A percentile compares a stretch with the other conserved stretches of the same genome.
Evolutionary conservation across 768 basidiomycete genomes (phyloP).

Genomic region (Auricularia heimuer): DNA sequence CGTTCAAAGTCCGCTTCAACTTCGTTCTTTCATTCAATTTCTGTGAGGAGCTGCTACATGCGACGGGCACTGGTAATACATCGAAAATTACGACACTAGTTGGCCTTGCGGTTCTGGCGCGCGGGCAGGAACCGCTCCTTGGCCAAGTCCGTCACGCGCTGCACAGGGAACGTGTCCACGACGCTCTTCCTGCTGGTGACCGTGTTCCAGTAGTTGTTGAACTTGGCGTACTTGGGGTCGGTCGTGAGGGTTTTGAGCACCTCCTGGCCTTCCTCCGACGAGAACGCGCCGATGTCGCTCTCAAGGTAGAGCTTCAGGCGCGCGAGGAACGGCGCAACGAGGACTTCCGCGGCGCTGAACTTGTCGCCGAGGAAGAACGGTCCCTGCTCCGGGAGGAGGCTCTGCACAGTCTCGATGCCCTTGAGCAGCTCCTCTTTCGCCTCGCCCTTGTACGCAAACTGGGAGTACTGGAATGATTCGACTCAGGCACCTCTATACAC

Average conservation of each 20-base stretch:
- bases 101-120: no score
- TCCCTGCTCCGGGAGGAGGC: constrained; percentile 37
- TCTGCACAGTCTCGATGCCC: constrained; percentile 40
- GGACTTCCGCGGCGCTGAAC: constrained; percentile 56
- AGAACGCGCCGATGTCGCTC: constrained; percentile 44
- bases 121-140: not conserved
- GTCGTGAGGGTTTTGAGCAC: constrained; percentile 31
- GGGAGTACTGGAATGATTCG: constrained; percentile 16
- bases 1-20: not conserved
- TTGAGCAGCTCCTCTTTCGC: constrained; percentile 31
- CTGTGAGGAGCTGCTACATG: no score
- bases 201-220: constrained; percentile 37
- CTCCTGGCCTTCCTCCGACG: constrained; percentile 37
- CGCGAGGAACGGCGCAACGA: constrained; percentile 51
- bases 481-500: not conserved
- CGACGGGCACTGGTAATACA: no score
- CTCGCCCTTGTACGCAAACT: constrained; percentile 29
- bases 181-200: constrained; percentile 44
- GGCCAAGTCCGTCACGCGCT: not conserved
- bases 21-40: not conserved
- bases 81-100: no score
- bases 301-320: constrained; percentile 34
- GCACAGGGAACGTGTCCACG: constrained; percentile 34
- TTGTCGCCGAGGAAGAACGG: constrained; percentile 32
- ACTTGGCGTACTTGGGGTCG: constrained; percentile 39